Base-by-base conservation (phyloP, 139 green algal genomes). In the Picochlorum sp. region DNA sequence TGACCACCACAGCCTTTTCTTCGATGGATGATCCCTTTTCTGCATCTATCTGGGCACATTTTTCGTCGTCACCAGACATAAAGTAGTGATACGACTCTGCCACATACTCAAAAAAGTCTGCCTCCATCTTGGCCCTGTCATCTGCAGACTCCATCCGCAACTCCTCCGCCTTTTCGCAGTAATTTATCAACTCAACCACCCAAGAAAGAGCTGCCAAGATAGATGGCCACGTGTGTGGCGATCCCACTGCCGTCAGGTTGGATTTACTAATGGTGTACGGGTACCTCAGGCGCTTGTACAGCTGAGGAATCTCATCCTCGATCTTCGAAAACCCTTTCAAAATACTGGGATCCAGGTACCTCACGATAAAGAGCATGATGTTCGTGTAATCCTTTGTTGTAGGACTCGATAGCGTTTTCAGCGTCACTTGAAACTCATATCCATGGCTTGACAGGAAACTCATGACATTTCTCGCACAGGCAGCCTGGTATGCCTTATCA, bases 261-360 rank as follows among this genome's bases (percentile, higher is more conserved):
- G 65, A 86, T 67, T 96, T 97, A 76, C 65, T 85, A 75, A 97
- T 92, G 38, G 81, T 74, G 64, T 97, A 97, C 6, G 91, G 91
- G 72, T 97, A 97, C 45, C 82, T 77, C 18, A 97, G 77, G 26
- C 88, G 83, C 79, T 97, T 97, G 80, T 94, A 97, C 32, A 97
- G 73, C 21, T 76, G 54, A 4, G 89, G 89, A 7, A 95, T 85
- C 54, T 95, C 87, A 24, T 93, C 86, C 66, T 95, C 87, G 13
- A 91, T 74, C 64, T 96, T 95, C 57, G 76, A 76, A 44, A 82
- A 81, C 2, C 75, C 67, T 52, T 88, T 73, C 47, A 46, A 54
- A 49, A 90, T 74, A 56, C 78, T 88, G 7, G 89, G 80, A 67
- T 97, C 90, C 24, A 95, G 18, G 41, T 71, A 73, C 49, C 64